Conservation (phyloP, 164 flowering plant genomes). For the Kingdonia uniflora region DNA sequence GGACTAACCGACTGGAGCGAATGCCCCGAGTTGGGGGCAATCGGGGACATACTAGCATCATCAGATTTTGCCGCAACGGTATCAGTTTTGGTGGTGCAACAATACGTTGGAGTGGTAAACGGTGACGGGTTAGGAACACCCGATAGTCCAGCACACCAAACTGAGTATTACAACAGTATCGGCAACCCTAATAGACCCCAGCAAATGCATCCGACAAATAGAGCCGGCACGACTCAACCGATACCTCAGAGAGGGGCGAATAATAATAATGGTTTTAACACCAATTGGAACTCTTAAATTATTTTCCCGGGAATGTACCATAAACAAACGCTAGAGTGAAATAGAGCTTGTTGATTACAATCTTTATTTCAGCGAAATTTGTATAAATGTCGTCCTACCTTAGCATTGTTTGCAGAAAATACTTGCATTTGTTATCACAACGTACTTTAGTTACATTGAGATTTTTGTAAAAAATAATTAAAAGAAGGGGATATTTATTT, state of each 20-base stretch:
- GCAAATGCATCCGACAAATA: not conserved
- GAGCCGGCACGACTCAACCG: not conserved
- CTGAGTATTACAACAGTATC: not conserved
- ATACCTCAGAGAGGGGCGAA: not conserved
- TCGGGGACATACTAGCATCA: constrained; percentile 19
- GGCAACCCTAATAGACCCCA: not conserved
- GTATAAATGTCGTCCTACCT: too few relatives aligned
- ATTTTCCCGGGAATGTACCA: too few relatives aligned
- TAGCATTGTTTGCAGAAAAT: too few relatives aligned
- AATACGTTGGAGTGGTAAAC: constrained; percentile 6
- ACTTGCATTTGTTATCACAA: too few relatives aligned
- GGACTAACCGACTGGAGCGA: constrained; percentile 20
- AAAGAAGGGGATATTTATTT: too few relatives aligned
- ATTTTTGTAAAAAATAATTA: too few relatives aligned
- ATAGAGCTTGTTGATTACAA: too few relatives aligned
- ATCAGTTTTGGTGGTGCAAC: constrained; percentile 19
- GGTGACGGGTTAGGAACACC: not conserved
- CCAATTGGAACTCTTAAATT: not conserved
- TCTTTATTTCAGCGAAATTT: too few relatives aligned
- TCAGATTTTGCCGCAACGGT: constrained; percentile 15
- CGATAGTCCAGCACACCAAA: constrained; percentile 4
- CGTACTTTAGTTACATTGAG: too few relatives aligned
- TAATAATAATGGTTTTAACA: not conserved
- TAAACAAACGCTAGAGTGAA: too few relatives aligned
- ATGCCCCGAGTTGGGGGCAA: constrained; percentile 18